A percentile compares a stretch with the other conserved stretches of the same genome.
Conservation (phyloP, 352 stramenopile genomes). For the Elongisporangium senticosum region DNA sequence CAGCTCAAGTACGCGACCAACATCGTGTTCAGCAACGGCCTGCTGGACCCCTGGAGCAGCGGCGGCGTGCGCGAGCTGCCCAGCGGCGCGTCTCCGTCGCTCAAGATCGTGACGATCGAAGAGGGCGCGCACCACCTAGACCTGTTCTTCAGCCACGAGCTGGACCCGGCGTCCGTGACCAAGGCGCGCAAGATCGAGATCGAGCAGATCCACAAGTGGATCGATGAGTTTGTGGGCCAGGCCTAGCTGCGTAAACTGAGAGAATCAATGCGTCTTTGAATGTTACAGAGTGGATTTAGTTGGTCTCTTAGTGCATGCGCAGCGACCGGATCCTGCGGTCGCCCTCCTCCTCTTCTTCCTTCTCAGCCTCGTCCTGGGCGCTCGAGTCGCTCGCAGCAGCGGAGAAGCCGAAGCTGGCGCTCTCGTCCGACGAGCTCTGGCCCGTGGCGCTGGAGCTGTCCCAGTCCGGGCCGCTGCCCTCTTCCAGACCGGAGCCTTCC, state of each 20-base stretch:
- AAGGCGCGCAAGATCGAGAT: slow-evolving; percentile 71
- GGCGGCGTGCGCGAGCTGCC: slow-evolving; percentile 75
- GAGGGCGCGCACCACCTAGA: slow-evolving; percentile 89
- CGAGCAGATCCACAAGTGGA: slow-evolving; percentile 78
- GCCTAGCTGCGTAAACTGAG: neutral
- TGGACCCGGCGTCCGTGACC: slow-evolving; percentile 76
- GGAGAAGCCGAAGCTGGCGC: neutral
- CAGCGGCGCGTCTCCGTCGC: slow-evolving; percentile 34
- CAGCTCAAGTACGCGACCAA: slow-evolving; percentile 75
- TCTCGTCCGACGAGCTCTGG: neutral
- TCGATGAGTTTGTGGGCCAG: slow-evolving; percentile 54
- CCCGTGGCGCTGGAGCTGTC: neutral
- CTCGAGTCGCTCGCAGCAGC: neutral
- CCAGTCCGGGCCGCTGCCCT: neutral
- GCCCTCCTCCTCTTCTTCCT: neutral
- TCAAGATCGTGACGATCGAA: slow-evolving; percentile 63
- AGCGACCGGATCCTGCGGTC: neutral
- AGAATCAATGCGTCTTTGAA: neutral
- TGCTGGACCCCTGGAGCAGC: slow-evolving; percentile 91
- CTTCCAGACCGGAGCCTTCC: neutral
- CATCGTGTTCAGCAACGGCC: slow-evolving; percentile 94
- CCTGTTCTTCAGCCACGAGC: slow-evolving; percentile 87
- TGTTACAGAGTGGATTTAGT: neutral
- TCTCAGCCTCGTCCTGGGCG: neutral
- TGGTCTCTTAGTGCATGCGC: neutral